Percentiles rank a stretch among this genome's conserved stretches.
These are phyloP conservation scores for Rhizopogon roseolus DNA, from an alignment of 768 basidiomycete species.

Conservation along the genomic window DNA sequence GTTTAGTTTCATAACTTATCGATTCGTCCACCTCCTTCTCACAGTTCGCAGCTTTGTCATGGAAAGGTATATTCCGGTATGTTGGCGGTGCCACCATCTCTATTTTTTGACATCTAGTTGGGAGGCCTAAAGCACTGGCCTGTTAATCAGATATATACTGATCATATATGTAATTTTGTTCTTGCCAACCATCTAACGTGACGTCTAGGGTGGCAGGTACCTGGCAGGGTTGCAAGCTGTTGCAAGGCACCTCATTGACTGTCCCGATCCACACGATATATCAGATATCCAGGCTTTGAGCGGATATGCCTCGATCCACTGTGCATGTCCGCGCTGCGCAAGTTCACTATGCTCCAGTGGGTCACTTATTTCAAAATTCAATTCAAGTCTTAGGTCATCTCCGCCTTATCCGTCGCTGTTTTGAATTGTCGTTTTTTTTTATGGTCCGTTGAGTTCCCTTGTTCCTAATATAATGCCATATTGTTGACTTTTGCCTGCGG, in stretches of 20 bases:
- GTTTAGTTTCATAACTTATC: neutral
- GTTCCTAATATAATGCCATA: neutral
- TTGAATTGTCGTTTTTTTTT: too few relatives aligned
- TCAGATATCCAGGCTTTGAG: neutral
- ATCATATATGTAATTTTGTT: neutral
- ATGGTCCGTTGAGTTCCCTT: neutral
- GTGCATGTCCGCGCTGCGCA: too few relatives aligned
- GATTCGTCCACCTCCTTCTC: neutral
- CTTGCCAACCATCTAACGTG: neutral
- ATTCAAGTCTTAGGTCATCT: neutral
- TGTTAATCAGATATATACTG: neutral
- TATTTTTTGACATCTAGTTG: neutral
- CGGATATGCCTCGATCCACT: neutral
- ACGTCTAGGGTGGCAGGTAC: too few relatives aligned
- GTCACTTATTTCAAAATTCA: neutral
- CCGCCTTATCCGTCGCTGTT: neutral
- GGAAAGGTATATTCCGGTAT: neutral
- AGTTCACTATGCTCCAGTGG: too few relatives aligned
- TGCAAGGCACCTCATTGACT: too few relatives aligned
- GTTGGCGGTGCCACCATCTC: neutral
- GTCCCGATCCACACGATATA: too few relatives aligned
- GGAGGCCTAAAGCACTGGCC: neutral
- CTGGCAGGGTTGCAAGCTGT: neutral
- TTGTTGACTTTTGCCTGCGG: neutral
- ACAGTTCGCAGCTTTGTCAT: constrained; percentile 3